Evolutionary conservation across 768 basidiomycete genomes (phyloP).

Genomic region (Antrodiella citrinella): DNA sequence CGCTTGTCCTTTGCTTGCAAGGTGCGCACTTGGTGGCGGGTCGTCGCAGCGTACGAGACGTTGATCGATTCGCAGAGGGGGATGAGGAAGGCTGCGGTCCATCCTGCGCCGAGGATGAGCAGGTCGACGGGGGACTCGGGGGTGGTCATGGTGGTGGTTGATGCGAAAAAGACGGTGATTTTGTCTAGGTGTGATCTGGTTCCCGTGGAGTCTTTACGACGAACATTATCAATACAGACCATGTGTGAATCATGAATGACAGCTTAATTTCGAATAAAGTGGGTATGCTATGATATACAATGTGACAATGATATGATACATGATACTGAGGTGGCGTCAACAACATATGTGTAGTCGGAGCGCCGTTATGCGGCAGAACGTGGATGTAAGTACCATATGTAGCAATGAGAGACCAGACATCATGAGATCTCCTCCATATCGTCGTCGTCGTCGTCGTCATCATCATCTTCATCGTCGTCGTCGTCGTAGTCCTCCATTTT

Average conservation of each 20-base stretch:
- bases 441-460: slow-evolving; percentile 55
- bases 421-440: slow-evolving; percentile 71
- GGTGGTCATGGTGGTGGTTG: slow-evolving; percentile 8
- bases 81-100: slow-evolving; percentile 55
- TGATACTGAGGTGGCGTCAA: too few relatives aligned
- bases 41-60: slow-evolving; percentile 43
- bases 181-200: too few relatives aligned
- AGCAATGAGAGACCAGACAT: too few relatives aligned
- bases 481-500: slow-evolving; percentile 51
- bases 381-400: too few relatives aligned
- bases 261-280: too few relatives aligned
- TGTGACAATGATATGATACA: too few relatives aligned
- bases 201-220: too few relatives aligned
- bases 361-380: too few relatives aligned
- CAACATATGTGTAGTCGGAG: too few relatives aligned
- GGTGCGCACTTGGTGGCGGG: slow-evolving; percentile 28
- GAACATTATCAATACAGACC: too few relatives aligned
- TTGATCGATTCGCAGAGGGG: slow-evolving; percentile 37
- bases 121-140: slow-evolving; percentile 31
- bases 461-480: slow-evolving; percentile 40
- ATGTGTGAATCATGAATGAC: too few relatives aligned
- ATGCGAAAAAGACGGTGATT: not conserved
- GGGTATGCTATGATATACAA: too few relatives aligned
- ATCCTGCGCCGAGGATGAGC: slow-evolving; percentile 60
- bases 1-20: slow-evolving; percentile 23